phyloP scores from a whole-genome alignment of 192 early-diverging fungal species.

The Linnemannia hyalina region DNA sequence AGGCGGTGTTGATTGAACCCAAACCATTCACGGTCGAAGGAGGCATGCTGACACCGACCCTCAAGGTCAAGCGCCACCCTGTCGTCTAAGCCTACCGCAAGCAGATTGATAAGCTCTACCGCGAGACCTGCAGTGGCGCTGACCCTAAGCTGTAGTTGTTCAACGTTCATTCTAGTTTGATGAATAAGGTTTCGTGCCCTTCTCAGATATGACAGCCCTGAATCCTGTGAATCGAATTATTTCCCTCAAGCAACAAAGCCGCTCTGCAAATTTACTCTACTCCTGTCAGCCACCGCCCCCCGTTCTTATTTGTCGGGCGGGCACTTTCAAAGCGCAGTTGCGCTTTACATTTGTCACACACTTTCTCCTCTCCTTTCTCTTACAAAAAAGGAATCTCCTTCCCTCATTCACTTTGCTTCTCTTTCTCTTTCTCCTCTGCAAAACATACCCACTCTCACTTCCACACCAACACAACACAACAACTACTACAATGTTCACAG shows the following conservation, averaged over 20 bases:
- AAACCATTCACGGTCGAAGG: slow-evolving; percentile 74
- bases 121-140: neutral
- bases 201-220: neutral
- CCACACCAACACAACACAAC: neutral
- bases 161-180: neutral
- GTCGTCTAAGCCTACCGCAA: slow-evolving; percentile 19
- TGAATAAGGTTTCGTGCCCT: neutral
- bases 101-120: slow-evolving; percentile 11
- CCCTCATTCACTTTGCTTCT: neutral
- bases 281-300: too few relatives aligned
- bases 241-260: neutral
- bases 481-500: slow-evolving; percentile 87
- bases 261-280: neutral
- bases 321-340: neutral
- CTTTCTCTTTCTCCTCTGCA: neutral
- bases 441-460: neutral
- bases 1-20: slow-evolving; percentile 68
- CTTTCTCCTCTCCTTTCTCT: neutral
- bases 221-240: neutral
- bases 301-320: neutral
- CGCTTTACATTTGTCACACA: neutral
- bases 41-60: slow-evolving; percentile 81
- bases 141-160: neutral
- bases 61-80: slow-evolving; percentile 88
- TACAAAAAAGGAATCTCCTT: neutral